A percentile compares a stretch with the other conserved stretches of the same genome.
Evolutionary conservation across 805 yeast genomes (phyloP).

Genomic region (Pichia paraexigua): DNA sequence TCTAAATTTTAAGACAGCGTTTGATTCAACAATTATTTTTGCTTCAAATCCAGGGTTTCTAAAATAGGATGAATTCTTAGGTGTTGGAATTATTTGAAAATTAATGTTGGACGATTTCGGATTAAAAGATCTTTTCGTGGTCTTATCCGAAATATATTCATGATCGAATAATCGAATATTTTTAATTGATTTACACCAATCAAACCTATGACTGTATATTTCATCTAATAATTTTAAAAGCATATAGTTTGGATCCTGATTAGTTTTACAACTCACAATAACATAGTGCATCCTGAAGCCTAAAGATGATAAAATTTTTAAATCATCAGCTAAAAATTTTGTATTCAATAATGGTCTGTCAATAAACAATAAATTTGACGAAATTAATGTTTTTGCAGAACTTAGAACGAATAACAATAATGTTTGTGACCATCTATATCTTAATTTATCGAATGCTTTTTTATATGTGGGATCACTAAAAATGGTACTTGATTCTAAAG

Average conservation of each 20-base stretch:
- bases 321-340: background rate
- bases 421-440: conserved; percentile 1
- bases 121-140: background rate
- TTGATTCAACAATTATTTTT: background rate
- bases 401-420: background rate
- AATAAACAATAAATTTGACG: conserved; percentile 2
- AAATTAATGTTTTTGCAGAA: too few relatives aligned
- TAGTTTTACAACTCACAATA: background rate
- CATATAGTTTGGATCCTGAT: background rate
- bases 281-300: background rate
- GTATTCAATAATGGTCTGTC: background rate
- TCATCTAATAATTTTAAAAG: background rate
- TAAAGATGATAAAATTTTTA: background rate
- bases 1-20: background rate
- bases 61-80: background rate
- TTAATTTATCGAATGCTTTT: background rate
- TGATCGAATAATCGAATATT: background rate
- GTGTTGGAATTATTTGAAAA: background rate
- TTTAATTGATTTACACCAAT: background rate
- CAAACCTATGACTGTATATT: conserved; percentile 1
- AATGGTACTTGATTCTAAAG: background rate
- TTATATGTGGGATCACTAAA: background rate
- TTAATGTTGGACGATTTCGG: background rate
- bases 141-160: background rate
- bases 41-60: background rate